Conservation (phyloP, 495 filamentous ascomycete genomes). For the Xylaria intraflava region DNA sequence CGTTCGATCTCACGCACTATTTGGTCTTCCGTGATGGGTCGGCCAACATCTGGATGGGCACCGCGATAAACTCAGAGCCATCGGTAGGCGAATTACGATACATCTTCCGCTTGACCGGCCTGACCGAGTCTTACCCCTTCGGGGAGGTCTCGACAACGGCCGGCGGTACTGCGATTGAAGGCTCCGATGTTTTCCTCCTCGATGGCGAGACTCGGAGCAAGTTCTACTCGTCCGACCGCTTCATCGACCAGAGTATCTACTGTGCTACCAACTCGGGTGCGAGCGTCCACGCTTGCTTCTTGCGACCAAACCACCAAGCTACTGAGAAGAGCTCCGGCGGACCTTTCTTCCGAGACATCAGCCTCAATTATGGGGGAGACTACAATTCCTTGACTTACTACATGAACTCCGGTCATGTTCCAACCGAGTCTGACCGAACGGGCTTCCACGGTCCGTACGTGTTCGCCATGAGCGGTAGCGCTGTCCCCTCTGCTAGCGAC, state of each 20-base stretch:
- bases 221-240: conserved; percentile 51
- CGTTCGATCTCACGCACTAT: conserved; percentile 47
- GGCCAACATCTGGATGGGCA: conserved; percentile 51
- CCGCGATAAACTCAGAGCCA: conserved; percentile 47
- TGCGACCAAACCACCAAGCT: conserved; percentile 35
- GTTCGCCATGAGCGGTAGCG: conserved; percentile 25
- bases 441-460: conserved; percentile 32
- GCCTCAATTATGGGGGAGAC: conserved; percentile 44
- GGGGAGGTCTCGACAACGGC: conserved; percentile 32
- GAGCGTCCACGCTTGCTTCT: conserved; percentile 36
- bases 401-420: conserved; percentile 47
- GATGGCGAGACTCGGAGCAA: conserved; percentile 50
- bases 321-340: conserved; percentile 42
- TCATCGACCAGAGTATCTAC: conserved; percentile 52
- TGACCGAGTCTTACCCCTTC: conserved; percentile 41
- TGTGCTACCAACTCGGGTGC: conserved; percentile 36
- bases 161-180: conserved; percentile 41
- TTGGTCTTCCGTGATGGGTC: conserved; percentile 46
- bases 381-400: conserved; percentile 50
- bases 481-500: conserved; percentile 22
- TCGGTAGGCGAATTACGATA: conserved; percentile 49
- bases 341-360: conserved; percentile 33
- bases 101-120: conserved; percentile 47
- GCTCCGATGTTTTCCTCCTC: conserved; percentile 49
- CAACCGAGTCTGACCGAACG: conserved; percentile 25